A percentile compares a stretch with the other conserved stretches of the same genome.
phyloP scores from a whole-genome alignment of 2,329 filamentous ascomycete species.

The Aspergillus pseudonomiae region DNA sequence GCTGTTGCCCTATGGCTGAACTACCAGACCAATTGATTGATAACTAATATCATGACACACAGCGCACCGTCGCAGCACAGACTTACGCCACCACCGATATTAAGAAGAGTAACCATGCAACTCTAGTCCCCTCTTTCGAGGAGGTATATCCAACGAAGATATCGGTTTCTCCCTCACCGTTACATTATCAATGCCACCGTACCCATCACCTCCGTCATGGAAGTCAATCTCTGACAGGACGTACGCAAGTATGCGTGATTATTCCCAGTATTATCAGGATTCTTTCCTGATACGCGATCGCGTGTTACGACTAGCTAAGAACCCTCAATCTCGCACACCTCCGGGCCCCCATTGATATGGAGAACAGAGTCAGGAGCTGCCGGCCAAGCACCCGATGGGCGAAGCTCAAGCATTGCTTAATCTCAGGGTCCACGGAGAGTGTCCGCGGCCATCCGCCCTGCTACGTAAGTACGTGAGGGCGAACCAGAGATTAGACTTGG shows the following conservation, averaged over 20 bases:
- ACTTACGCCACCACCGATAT: neutral
- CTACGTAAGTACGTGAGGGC: neutral
- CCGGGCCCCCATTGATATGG: neutral
- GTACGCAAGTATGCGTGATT: neutral
- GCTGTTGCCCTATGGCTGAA: neutral
- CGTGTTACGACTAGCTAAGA: neutral
- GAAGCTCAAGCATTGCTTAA: neutral
- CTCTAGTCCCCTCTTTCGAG: neutral
- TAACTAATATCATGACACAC: neutral
- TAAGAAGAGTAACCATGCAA: neutral
- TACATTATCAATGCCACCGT: neutral
- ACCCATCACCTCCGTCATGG: neutral
- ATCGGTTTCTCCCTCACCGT: neutral
- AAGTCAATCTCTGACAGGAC: neutral
- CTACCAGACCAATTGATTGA: neutral
- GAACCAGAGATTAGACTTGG: slow-evolving; percentile 4
- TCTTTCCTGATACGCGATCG: neutral
- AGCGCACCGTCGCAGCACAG: neutral
- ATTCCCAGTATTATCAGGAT: neutral
- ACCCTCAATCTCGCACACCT: neutral
- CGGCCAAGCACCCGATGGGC: neutral
- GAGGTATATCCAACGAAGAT: neutral
- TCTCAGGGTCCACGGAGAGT: slow-evolving; percentile 3
- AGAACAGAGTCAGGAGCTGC: neutral
- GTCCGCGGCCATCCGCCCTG: neutral